Conservation (phyloP, 371 early-diverging fungal genomes). For the Umbelopsis sp. region DNA sequence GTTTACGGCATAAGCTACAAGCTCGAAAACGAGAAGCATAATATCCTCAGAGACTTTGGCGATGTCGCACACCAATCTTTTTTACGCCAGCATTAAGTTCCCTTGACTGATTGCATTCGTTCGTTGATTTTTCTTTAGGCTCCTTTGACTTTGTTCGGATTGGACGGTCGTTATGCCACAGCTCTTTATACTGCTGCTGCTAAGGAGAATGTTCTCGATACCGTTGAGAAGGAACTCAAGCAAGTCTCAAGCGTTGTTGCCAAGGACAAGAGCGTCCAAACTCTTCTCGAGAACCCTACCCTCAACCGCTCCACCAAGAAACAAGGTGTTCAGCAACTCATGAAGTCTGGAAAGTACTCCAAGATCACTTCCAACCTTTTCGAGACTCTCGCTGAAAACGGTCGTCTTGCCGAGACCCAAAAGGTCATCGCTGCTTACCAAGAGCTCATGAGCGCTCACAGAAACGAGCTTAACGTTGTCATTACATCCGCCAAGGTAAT, state of each 20-base stretch:
- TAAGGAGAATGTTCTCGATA: slow-evolving; percentile 79
- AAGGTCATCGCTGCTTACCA: slow-evolving; percentile 83
- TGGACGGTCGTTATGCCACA: slow-evolving; percentile 97
- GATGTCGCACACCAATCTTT: too few relatives aligned
- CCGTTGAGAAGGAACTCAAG: slow-evolving; percentile 88
- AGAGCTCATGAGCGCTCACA: slow-evolving; percentile 89
- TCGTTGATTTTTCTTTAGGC: slow-evolving; percentile 41
- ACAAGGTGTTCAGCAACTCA: slow-evolving; percentile 65
- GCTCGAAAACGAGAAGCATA: slow-evolving; percentile 8
- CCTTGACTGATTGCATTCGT: not conserved
- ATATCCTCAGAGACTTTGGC: not conserved
- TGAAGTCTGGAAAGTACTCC: slow-evolving; percentile 74
- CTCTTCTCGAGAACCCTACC: slow-evolving; percentile 88
- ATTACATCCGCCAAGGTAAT: slow-evolving; percentile 89
- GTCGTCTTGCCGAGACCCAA: slow-evolving; percentile 84
- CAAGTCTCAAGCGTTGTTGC: slow-evolving; percentile 65
- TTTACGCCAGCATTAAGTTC: not conserved
- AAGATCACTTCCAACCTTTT: slow-evolving; percentile 91
- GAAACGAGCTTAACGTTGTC: slow-evolving; percentile 87
- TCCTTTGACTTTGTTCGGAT: slow-evolving; percentile 87
- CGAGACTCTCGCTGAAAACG: slow-evolving; percentile 89
- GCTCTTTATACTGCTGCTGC: slow-evolving; percentile 95
- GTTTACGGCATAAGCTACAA: not conserved
- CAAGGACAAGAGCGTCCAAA: slow-evolving; percentile 75
- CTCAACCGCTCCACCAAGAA: slow-evolving; percentile 79